Percentiles rank a stretch among this genome's conserved stretches.
phyloP scores from a whole-genome alignment of 75 land plant species.

The Isoetes taiwanensis region DNA sequence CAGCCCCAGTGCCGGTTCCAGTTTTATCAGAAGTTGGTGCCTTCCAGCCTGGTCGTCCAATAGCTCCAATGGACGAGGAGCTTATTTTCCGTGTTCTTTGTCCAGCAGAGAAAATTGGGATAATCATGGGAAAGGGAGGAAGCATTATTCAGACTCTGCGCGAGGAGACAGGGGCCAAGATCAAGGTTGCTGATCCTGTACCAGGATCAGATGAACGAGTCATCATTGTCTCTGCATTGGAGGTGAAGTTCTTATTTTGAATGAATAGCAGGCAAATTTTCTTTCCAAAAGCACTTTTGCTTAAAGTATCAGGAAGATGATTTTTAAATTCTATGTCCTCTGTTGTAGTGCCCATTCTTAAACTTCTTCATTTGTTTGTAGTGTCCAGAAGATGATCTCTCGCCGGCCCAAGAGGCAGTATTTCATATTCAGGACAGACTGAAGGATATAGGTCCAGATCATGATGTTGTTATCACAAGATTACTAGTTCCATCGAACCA shows the following conservation, averaged over 20 bases:
- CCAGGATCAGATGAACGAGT: constrained; percentile 43
- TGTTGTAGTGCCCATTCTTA: background rate
- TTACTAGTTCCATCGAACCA: constrained; percentile 59
- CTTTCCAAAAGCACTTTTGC: no score
- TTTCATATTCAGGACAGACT: constrained; percentile 71
- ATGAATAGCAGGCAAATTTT: no score
- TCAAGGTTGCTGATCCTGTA: constrained; percentile 39
- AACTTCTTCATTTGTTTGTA: constrained; percentile 31
- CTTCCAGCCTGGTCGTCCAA: constrained; percentile 24
- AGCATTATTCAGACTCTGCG: constrained; percentile 43
- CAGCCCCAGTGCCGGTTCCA: constrained; percentile 9
- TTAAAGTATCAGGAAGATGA: no score
- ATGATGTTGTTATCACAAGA: constrained; percentile 51
- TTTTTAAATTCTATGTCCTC: background rate
- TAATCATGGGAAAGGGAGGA: constrained; percentile 38
- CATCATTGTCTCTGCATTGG: constrained; percentile 49
- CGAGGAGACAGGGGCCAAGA: constrained; percentile 60
- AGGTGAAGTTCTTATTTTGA: constrained; percentile 30
- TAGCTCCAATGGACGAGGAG: constrained; percentile 28
- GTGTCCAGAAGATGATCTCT: constrained; percentile 77
- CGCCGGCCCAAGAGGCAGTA: constrained; percentile 91
- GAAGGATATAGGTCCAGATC: constrained; percentile 52
- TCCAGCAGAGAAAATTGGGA: constrained; percentile 52
- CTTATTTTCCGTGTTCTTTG: constrained; percentile 66
- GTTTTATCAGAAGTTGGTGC: constrained; percentile 10